Conservation (phyloP, 2,329 filamentous ascomycete genomes). For the Ophiocordyceps camponoti-saundersi region DNA sequence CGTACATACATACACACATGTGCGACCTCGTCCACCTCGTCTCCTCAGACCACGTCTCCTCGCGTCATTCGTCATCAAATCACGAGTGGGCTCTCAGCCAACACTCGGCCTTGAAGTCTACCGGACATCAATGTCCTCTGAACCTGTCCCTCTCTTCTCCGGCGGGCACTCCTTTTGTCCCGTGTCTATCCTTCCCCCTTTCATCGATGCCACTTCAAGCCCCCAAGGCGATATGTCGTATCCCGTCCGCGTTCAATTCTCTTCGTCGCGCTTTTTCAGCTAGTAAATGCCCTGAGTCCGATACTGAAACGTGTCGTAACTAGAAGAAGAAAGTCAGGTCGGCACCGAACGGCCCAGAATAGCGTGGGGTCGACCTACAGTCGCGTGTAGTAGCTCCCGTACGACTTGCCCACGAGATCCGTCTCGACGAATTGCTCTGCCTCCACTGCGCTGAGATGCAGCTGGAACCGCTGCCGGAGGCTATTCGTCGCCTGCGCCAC, state of each 20-base stretch:
- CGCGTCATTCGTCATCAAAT: background rate
- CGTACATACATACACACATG: no score
- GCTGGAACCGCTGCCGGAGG: constrained; percentile 59
- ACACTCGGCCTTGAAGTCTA: background rate
- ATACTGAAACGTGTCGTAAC: constrained; percentile 77
- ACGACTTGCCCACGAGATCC: constrained; percentile 63
- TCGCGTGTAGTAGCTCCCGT: constrained; percentile 76
- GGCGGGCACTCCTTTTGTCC: background rate
- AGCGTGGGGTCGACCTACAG: constrained; percentile 36
- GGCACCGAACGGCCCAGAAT: background rate
- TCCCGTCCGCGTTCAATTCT: background rate
- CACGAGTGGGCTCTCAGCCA: background rate
- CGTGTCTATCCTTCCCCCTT: background rate
- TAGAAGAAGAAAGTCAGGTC: constrained; percentile 13
- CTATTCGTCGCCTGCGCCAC: constrained; percentile 53
- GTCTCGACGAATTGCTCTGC: constrained; percentile 68
- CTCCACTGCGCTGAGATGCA: constrained; percentile 69
- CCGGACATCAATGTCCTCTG: background rate
- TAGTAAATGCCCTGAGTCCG: constrained; percentile 78
- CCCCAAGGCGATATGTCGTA: background rate
- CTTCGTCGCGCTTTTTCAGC: background rate
- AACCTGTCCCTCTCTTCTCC: background rate
- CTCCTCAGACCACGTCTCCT: background rate
- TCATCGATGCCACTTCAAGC: background rate
- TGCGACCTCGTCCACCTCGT: background rate